A percentile compares a stretch with the other conserved stretches of the same genome.
These are phyloP conservation scores for Acacia confusa DNA, from an alignment of 306 rosid species.

Conservation along the genomic window DNA sequence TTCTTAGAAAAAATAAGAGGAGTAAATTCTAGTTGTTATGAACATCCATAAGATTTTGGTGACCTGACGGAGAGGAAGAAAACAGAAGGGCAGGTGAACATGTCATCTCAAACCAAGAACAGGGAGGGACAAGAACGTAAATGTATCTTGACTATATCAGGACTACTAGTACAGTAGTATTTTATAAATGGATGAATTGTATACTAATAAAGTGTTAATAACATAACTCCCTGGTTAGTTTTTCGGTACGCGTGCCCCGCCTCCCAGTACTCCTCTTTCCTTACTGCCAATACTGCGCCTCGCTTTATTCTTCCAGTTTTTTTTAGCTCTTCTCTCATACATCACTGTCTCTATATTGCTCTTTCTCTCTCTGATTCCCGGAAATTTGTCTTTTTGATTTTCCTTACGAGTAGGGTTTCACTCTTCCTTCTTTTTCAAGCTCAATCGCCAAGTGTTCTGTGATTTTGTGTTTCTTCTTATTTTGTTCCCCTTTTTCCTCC, in stretches of 20 bases:
- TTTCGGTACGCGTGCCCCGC: conserved; percentile 53
- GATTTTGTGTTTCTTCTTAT: not conserved
- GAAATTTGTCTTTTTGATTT: not conserved
- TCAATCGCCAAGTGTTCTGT: conserved; percentile 20
- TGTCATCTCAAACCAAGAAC: too few species aligned
- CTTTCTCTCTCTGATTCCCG: not conserved
- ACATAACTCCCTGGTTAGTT: not conserved
- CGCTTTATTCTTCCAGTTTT: conserved; percentile 38
- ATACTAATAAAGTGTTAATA: too few species aligned
- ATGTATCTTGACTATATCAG: too few species aligned
- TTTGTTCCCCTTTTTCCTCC: not conserved
- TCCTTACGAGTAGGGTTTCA: conserved; percentile 45
- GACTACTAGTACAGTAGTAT: too few species aligned
- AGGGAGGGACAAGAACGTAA: too few species aligned
- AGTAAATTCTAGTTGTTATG: too few species aligned
- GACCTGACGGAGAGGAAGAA: too few species aligned
- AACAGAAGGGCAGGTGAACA: too few species aligned
- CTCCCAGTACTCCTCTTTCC: not conserved
- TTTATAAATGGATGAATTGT: too few species aligned
- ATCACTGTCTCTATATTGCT: conserved; percentile 18
- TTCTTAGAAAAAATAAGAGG: too few species aligned
- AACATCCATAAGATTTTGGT: too few species aligned
- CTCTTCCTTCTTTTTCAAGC: conserved; percentile 42
- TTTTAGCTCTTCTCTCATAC: conserved; percentile 35
- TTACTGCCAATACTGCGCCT: not conserved